Base-by-base conservation (phyloP, 768 basidiomycete species). In the Sarcodon aspratus region DNA sequence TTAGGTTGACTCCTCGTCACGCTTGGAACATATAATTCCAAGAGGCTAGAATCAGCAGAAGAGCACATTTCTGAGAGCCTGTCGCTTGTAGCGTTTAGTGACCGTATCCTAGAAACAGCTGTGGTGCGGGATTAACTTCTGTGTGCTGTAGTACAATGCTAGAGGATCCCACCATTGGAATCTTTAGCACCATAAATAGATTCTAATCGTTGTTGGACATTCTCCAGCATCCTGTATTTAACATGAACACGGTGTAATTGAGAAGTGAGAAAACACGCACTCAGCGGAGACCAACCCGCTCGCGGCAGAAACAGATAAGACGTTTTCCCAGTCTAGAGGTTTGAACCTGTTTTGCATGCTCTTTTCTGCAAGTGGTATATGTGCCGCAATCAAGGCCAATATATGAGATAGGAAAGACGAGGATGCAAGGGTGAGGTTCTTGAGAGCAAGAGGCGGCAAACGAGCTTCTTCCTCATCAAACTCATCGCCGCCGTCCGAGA, bases 281-380 rank as follows among this genome's bases (percentile, higher is more conserved):
- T 54, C 51, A 27, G 47, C 36, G 31, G 55, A 46, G 6, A 72
- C 51, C 12, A 62, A 49, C 7, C 69, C 73, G 55, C 65, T 65
- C 10, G 71, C 65, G 37, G 68, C 69, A 9, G 78, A 65, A 4
- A 76, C 66, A 32, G 75, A 71, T 15, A 87, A 62, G n/a, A 87
- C 74, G 45, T 68, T 67, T 48, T 75, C 70, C 85, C 85, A 88
- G 33, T 68, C 68, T 46, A 86, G 66, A 5, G 80, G 76, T 45
- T 69, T 70, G 7, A 80, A 64, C 9, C 85, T 74, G 56, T 82
- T 77, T 54, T 83, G 82, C 71, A 80, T 71, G 52, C 78, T 79
- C 32, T 74, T 70, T 17, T 75, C 66, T 2, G 74, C 72, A 1
- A 69, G 60, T 8, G 80, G 82, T 0, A 74, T 72, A 50, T 82